Evolutionary conservation across 129 eudicot genomes (phyloP).

Genomic region (Deinandra increscens): DNA sequence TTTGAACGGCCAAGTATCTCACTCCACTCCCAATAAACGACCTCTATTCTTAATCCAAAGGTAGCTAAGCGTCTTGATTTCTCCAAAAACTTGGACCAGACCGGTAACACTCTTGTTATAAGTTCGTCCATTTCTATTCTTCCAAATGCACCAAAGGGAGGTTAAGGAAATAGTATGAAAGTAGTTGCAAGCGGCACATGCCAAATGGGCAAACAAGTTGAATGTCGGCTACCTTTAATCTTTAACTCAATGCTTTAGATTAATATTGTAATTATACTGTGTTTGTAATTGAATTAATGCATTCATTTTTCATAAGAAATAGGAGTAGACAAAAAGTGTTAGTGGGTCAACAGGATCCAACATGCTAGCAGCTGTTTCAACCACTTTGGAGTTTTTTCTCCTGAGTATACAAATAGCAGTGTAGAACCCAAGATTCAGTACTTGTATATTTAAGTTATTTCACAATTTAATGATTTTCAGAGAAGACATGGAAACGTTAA

Average conservation of each 20-base stretch:
- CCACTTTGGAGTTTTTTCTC: not conserved
- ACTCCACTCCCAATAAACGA: no score
- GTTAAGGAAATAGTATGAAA: no score
- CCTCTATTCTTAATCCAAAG: no score
- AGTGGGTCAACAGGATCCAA: not conserved
- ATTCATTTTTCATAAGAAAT: not conserved
- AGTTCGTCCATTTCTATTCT: no score
- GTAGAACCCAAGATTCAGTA: not conserved
- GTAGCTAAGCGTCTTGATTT: no score
- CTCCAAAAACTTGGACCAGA: no score
- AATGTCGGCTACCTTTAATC: not conserved
- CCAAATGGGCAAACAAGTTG: not conserved
- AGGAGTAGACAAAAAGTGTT: not conserved
- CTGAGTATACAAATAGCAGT: not conserved
- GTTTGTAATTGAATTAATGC: not conserved
- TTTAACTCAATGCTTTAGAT: not conserved
- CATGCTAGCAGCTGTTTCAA: not conserved
- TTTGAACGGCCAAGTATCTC: no score
- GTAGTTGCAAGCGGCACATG: not conserved
- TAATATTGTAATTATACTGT: not conserved
- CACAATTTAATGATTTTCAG: conserved; percentile 35
- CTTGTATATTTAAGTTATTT: not conserved
- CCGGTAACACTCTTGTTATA: no score
- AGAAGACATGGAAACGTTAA: conserved; percentile 45
- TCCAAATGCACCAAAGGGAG: no score